Percentiles rank a stretch among this genome's conserved stretches.
Evolutionary conservation across 2,329 filamentous ascomycete genomes (phyloP).

Genomic region (Verticillium klebahnii): DNA sequence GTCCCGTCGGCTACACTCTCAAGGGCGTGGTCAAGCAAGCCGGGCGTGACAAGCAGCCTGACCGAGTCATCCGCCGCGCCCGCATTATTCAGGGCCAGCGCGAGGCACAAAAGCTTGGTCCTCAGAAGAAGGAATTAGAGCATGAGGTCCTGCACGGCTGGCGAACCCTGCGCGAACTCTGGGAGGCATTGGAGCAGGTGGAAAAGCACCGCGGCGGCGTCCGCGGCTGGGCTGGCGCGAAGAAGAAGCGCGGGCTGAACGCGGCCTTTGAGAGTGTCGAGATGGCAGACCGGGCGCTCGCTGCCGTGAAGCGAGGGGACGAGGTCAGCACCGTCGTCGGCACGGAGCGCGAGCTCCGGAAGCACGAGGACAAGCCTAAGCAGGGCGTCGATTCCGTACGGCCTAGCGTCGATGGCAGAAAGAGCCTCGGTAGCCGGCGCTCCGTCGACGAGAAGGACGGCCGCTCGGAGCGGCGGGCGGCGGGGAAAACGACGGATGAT

Average conservation of each 20-base stretch:
- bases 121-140: conserved; percentile 21
- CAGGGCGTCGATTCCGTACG: background rate
- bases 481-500: background rate
- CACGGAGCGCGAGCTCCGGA: conserved; percentile 15
- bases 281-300: conserved; percentile 38
- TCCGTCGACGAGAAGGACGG: background rate
- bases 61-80: conserved; percentile 48
- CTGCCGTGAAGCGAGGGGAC: conserved; percentile 40
- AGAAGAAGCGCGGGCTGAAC: conserved; percentile 33
- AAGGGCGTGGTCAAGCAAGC: conserved; percentile 61
- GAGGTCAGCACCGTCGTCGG: conserved; percentile 27
- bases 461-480: background rate
- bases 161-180: conserved; percentile 34
- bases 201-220: conserved; percentile 26
- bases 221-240: conserved; percentile 24
- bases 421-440: background rate
- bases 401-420: background rate
- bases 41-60: conserved; percentile 47
- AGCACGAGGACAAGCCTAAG: conserved; percentile 14
- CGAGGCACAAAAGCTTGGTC: conserved; percentile 30
- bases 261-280: conserved; percentile 46
- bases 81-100: conserved; percentile 55
- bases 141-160: conserved; percentile 35
- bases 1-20: conserved; percentile 57
- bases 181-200: conserved; percentile 27